Evolutionary conservation across 331 rosid species (phyloP), one percentile per base, ranked within the genome.

Genomic region (Quercus lobata): DNA sequence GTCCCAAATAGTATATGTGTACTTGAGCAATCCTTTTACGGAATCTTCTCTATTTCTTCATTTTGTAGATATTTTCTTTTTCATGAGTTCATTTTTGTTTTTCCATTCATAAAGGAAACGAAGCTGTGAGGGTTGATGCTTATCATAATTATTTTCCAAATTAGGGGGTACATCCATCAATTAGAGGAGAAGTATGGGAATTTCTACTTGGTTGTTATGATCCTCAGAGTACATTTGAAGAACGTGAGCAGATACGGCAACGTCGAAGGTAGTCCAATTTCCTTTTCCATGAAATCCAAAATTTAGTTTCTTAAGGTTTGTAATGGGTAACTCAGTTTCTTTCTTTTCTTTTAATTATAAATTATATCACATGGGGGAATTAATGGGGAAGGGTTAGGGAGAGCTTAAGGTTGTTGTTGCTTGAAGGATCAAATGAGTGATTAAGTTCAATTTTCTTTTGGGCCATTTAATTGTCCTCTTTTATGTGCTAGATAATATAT

Each of bases 121-220:
- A 72, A 62, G 10, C 75, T 62, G 9, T 44, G 61, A 55, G 76
- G 34, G 61, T 46, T 66, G 25, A 65, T 60, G 71, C 55, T 32
- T 52, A 57, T 18, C 74, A 62, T 21, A 73, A 44, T 84, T 74
- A 60, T 62, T 76, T 41, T 5, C 75, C 44, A 65, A 86, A 76
- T 69, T 85, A 96, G 99, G 99, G 99, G 72, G 81, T 96, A 79
- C 99, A 96, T 88, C 99, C 99, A 84, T 84, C 94, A 71, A 93
- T 96, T 41, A 92, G 92, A 87, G 98, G 98, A 83, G 99, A 96
- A 89, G 99, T 96, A 60, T 96, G 99, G 99, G 98, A 96, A 66
- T 96, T 96, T 88, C 88, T 96, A 79, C 97, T 96, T 63, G 99
- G 98, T 78, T 96, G 97, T 83, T 96, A 87, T 79, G 95, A 92